Evolutionary conservation across 2,329 filamentous ascomycete genomes (phyloP), one percentile per base, ranked within the genome.

Genomic region (Colletotrichum kahawae): DNA sequence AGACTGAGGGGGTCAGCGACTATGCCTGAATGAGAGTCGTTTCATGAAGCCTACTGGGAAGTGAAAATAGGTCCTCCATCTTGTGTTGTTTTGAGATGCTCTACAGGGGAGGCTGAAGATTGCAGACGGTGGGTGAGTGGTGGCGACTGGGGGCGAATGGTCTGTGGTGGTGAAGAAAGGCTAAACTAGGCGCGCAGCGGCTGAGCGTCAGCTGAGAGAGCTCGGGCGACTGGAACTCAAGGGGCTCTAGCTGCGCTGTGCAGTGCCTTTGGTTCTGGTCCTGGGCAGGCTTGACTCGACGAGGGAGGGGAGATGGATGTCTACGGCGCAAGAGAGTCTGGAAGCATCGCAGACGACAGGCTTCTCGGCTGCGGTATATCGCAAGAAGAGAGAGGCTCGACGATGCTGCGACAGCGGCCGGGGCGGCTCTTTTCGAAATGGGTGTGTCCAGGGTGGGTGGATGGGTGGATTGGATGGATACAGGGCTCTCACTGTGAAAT

Each of bases 1-100:
- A 94, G 68, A 94, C 91, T 77, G 62, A 2, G 34, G 16, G 4
- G 7, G 51, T 74, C 4, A 74, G 71, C 33, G 24, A 1, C 1
- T 10, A 18, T 14, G 5, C 24, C 9, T 27, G 2, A 14, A 9
- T 18, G 21, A 33, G 24, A 38, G 1, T 4, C 7, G 16, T 13
- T 8, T 54, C 31, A 14, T 27, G 4, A 10, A 16, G 21, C 74
- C 14, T 71, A 77, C 76, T 76, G 21, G 76, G 76, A 1, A 77
- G 76, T 31, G 76, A 77, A 38, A 77, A 77, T 6, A 76, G 71
- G 71, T 76, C 76, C 60, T 72, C 76, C 76, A 77, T 77, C 24
- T 56, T 66, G 29, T 38, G 59, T 43, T 24, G 56, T 29, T 29
- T 27, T 31, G n/a, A 48, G 48, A 36, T 66, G 65, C n/a, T 60